phyloP scores from a whole-genome alignment of 2,329 filamentous ascomycete genomes.

The Aspergillus sp. region DNA sequence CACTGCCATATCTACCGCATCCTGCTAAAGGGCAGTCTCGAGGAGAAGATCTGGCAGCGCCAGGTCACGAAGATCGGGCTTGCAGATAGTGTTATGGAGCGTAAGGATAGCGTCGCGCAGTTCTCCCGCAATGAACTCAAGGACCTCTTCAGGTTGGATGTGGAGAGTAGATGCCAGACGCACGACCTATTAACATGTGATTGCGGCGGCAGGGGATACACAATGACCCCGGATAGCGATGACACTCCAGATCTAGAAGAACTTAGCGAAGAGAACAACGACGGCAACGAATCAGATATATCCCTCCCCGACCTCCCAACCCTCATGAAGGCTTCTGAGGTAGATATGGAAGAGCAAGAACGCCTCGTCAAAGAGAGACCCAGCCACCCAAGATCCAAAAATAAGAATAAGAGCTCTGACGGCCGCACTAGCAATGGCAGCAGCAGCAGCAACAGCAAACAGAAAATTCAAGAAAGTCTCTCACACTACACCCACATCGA shows the following conservation, averaged over 20 bases:
- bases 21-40: conserved; percentile 65
- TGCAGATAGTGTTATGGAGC: conserved; percentile 69
- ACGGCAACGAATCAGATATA: conserved; percentile 21
- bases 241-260: conserved; percentile 9
- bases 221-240: conserved; percentile 12
- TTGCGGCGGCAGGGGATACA: conserved; percentile 57
- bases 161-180: conserved; percentile 62
- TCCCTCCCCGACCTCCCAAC: conserved; percentile 28
- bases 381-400: not conserved
- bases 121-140: conserved; percentile 67
- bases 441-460: conserved; percentile 28
- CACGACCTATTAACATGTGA: conserved; percentile 65
- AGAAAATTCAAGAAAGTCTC: conserved; percentile 44
- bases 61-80: conserved; percentile 70
- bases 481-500: conserved; percentile 46
- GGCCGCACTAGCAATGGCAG: conserved; percentile 9
- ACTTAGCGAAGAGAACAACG: conserved; percentile 4
- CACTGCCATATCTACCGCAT: conserved; percentile 70
- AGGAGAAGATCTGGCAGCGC: conserved; percentile 74
- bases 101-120: conserved; percentile 57
- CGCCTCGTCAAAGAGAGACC: conserved; percentile 17
- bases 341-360: conserved; percentile 39
- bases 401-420: not conserved
- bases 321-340: conserved; percentile 42
- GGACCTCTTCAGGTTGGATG: conserved; percentile 67